phyloP scores from a whole-genome alignment of 2,329 filamentous ascomycete genomes.

The Beauveria bassiana region DNA sequence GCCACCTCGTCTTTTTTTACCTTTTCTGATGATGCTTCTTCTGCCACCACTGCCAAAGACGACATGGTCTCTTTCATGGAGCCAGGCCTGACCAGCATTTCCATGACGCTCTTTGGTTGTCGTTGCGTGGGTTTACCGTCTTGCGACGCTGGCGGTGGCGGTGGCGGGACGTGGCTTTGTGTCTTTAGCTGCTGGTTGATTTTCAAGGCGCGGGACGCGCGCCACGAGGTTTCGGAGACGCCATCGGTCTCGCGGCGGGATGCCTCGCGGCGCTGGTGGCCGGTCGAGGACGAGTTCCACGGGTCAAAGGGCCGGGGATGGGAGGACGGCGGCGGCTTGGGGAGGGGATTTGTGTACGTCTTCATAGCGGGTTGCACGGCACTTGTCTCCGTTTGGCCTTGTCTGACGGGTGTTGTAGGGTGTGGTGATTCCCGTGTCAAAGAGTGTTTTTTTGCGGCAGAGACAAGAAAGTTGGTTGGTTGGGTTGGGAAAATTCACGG shows the following conservation, averaged over 20 bases:
- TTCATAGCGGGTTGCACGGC: background rate
- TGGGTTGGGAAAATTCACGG: too few relatives aligned
- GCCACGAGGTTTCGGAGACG: slow-evolving; percentile 58
- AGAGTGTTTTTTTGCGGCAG: too few relatives aligned
- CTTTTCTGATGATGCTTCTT: background rate
- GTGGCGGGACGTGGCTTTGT: slow-evolving; percentile 20
- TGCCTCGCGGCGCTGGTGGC: slow-evolving; percentile 55
- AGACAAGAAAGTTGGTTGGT: too few relatives aligned
- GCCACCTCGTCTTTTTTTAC: slow-evolving; percentile 5
- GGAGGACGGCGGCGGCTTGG: slow-evolving; percentile 33
- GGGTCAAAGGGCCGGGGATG: slow-evolving; percentile 49
- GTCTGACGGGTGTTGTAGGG: too few relatives aligned
- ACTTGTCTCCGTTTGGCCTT: too few relatives aligned
- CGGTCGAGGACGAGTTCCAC: slow-evolving; percentile 67
- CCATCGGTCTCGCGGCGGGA: slow-evolving; percentile 47
- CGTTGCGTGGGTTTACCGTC: slow-evolving; percentile 20
- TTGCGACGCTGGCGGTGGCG: slow-evolving; percentile 29
- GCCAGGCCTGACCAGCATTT: slow-evolving; percentile 45
- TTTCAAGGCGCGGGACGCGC: slow-evolving; percentile 60
- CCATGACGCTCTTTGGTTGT: slow-evolving; percentile 36
- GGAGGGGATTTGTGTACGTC: slow-evolving; percentile 12
- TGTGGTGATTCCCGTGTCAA: too few relatives aligned
- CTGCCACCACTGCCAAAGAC: background rate
- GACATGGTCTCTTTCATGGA: slow-evolving; percentile 25
- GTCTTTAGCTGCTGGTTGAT: slow-evolving; percentile 35